Percentiles rank a stretch among this genome's conserved stretches.
These are phyloP conservation scores for Phytophthora tentaculata DNA, from an alignment of 352 stramenopile species.

Conservation along the genomic window DNA sequence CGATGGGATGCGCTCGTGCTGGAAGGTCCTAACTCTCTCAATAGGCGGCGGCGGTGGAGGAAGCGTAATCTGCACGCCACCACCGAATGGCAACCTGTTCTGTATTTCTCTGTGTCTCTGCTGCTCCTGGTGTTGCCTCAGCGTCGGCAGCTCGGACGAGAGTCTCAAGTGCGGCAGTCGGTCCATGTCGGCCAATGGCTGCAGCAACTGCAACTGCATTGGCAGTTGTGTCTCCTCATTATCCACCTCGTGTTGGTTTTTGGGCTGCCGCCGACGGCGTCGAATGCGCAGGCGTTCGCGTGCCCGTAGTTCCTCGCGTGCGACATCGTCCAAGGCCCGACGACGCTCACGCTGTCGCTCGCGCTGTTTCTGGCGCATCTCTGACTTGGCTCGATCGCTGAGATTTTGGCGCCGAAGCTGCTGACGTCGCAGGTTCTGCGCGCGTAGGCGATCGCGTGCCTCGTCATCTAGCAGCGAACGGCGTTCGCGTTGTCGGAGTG, in stretches of 20 bases:
- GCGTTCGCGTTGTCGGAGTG: constrained; percentile 49
- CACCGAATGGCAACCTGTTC: constrained; percentile 31
- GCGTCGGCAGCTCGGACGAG: constrained; percentile 33
- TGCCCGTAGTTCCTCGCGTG: constrained; percentile 47
- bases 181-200: constrained; percentile 8
- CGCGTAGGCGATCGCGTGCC: constrained; percentile 42
- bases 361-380: constrained; percentile 52
- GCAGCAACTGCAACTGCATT: constrained; percentile 3
- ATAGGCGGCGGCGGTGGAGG: constrained; percentile 36
- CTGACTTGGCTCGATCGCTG: constrained; percentile 42
- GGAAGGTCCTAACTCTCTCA: constrained; percentile 25
- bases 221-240: background rate
- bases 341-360: constrained; percentile 51
- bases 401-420: constrained; percentile 53
- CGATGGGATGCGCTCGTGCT: constrained; percentile 43
- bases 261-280: constrained; percentile 32
- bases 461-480: constrained; percentile 52
- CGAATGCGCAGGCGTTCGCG: constrained; percentile 58
- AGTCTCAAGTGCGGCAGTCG: constrained; percentile 28
- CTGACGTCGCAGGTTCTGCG: constrained; percentile 72
- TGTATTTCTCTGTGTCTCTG: constrained; percentile 31
- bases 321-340: constrained; percentile 47
- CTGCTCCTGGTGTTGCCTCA: constrained; percentile 32
- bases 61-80: constrained; percentile 45
- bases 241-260: constrained; percentile 19